phyloP scores from a whole-genome alignment of 192 early-diverging fungal genomes.

The Cladochytrium replicatum region DNA sequence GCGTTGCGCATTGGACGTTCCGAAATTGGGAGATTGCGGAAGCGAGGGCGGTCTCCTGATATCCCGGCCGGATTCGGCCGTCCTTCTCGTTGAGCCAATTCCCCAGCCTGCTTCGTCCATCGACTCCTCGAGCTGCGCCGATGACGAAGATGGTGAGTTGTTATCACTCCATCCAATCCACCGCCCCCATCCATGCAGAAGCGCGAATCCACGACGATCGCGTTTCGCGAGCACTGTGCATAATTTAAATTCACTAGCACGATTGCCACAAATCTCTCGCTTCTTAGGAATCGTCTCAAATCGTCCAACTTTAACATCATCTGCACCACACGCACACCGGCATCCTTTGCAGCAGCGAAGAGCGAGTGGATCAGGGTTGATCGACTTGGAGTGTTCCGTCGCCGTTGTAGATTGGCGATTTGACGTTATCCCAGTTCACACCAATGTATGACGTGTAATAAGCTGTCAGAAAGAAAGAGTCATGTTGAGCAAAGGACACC shows the following conservation, averaged over 20 bases:
- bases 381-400: conserved; percentile 58
- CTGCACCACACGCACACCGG: conserved; percentile 62
- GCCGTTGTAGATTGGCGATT: conserved; percentile 59
- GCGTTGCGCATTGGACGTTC: no score
- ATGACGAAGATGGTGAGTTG: neutral
- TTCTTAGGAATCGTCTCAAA: conserved; percentile 72
- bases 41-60: no score
- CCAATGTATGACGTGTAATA: conserved; percentile 85
- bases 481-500: neutral
- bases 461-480: conserved; percentile 19
- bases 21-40: no score
- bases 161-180: neutral
- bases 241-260: conserved; percentile 65
- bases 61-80: no score
- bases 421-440: conserved; percentile 61
- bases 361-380: conserved; percentile 60
- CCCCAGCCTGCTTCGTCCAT: neutral
- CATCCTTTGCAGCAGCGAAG: conserved; percentile 62
- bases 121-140: neutral
- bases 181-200: neutral
- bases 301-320: conserved; percentile 68
- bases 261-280: conserved; percentile 63
- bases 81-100: neutral
- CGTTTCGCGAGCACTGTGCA: conserved; percentile 57
- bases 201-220: conserved; percentile 2